Evolutionary conservation across 306 rosid genomes (phyloP).

Genomic region (Dalbergia cultrata): DNA sequence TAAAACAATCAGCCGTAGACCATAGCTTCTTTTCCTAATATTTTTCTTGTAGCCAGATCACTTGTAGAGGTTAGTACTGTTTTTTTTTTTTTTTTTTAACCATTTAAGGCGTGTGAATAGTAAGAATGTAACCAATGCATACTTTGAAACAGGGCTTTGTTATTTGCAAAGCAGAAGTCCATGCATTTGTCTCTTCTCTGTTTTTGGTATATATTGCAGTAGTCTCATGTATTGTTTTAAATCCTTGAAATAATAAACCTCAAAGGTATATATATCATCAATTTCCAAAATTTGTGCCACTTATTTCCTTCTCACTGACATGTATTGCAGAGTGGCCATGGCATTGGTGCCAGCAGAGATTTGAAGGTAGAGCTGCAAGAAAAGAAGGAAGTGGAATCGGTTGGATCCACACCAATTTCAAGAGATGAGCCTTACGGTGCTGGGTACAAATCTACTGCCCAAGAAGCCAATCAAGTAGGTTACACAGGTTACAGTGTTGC

Average conservation of each 20-base stretch:
- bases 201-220: too few relatives aligned
- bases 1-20: too few relatives aligned
- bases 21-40: too few relatives aligned
- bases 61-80: background rate
- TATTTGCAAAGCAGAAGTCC: too few relatives aligned
- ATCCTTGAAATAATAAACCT: background rate
- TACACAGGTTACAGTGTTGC: too few relatives aligned
- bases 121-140: background rate
- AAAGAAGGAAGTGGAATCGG: background rate
- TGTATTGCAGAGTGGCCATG: slow-evolving; percentile 29
- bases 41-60: background rate
- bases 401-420: background rate
- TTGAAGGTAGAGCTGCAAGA: background rate
- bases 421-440: background rate
- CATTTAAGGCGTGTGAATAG: background rate
- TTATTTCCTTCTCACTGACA: background rate
- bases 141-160: too few relatives aligned
- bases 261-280: background rate
- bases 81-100: too few relatives aligned
- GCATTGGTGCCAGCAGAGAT: slow-evolving; percentile 26
- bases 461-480: too few relatives aligned
- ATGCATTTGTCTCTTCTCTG: too few relatives aligned
- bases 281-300: background rate
- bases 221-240: too few relatives aligned
- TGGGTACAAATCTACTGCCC: background rate